Evolutionary conservation across 768 basidiomycete species (phyloP), one percentile per base, ranked within the genome.

Genomic region (Amanita inopinata): DNA sequence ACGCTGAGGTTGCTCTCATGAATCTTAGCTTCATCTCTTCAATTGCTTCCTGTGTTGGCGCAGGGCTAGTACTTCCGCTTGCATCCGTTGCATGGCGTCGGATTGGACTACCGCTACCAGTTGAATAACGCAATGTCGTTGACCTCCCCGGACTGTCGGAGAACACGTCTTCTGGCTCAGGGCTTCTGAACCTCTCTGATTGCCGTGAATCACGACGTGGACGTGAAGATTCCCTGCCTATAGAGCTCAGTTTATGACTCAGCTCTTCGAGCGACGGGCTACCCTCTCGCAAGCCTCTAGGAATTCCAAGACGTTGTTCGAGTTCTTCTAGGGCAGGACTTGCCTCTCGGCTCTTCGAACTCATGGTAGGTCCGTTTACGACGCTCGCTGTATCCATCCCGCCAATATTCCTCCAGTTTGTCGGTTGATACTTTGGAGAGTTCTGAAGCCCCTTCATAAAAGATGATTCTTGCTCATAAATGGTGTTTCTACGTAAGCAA

Each of bases 281-380:
- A 24, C 68, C 63, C 49, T 76, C 73, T 14, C 73, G 66, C 15
- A 20, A 23, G 37, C 59, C 73, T 55, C 63, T 74, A 37, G 61
- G 55, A 30, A 83, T 73, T 8, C 79, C 75, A 32, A 82, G 59
- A 17, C 76, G 67, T 49, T 74, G 71, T 47, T 81, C 74, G 12
- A 80, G 63, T 53, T 83, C 80, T 42, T 77, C 78, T 17, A 83
- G 66, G 32, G 75, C 69, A 33, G 81, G 78, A 50, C 74, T 80
- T 28, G 64, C 65, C 48, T 80, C 77, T 34, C 66, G 60, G 45
- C 67, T 71, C 49, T 60, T 66, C 17, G 53, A 54, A 23, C 47
- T 47, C 22, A 22, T 6, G 30, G 6, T 20, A 17, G 31, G 41
- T 14, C 10, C 19, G 23, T 52, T 58, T 11, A 49, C 56, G 30